Evolutionary conservation across 352 stramenopile genomes (phyloP), one percentile per base, ranked within the genome.

Genomic region (Globisporangium mamillatum): DNA sequence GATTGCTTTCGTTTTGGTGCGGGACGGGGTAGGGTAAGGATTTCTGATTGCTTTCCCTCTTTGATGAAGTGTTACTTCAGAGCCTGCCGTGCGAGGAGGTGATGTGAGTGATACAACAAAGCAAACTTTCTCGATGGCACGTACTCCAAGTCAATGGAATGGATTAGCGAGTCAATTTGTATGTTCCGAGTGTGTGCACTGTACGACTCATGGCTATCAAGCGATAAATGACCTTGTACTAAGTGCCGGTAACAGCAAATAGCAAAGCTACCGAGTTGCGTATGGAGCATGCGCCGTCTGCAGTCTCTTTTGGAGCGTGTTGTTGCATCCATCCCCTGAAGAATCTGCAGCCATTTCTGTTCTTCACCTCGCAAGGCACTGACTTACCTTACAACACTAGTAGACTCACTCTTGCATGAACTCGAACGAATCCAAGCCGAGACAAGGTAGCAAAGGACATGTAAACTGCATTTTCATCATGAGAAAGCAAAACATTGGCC

Each of bases 31-130:
- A 32, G 53, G 14, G 9, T 59, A n/a, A 14, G 12, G 34, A 8
- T 32, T 14, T 36, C 27, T 41, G 54, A 60, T 44, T 60, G 18
- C 22, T 36, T 60, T 41, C 27, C 27, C 34, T 34, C 16, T 0
- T 9, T 38, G 27, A 60, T 22, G 22, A 36, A 22, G 8, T 60
- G 54, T 44, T 60, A 60, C 54, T 60, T 60, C 54, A 60, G 18
- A 25, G 44, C 1, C 16, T 44, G 38, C 38, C 12, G 32, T 50
- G 44, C 3, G 27, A 60, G 18, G 53, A 24, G 53, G 53, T 38
- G 53, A 29, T 59, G 53, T 32, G 53, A 59, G 25, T 29, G 27
- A 29, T 29, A 32, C 24, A 52, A 18, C 44, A 52, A 50, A 22
- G 12, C 38, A 46, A 20, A 46, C 38, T n/a, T n/a, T 50, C 41